These are phyloP conservation scores for Moesziomyces aphidis DNA, from an alignment of 1,284 basidiomycete species.

Conservation along the genomic window DNA sequence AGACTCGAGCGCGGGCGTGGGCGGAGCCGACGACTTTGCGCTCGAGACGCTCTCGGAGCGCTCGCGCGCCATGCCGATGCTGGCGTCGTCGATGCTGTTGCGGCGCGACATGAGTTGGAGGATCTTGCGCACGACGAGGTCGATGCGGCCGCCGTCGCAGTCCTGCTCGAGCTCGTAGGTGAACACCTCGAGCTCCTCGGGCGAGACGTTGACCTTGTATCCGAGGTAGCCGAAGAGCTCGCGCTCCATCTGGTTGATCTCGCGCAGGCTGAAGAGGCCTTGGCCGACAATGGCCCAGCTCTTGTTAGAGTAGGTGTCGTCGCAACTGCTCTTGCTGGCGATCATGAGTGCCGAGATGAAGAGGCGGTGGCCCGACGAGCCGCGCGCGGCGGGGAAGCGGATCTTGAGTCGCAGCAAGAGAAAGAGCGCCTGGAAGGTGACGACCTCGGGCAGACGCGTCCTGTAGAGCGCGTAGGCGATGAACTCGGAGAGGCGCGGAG, in stretches of 20 bases:
- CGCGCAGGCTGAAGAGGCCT: slow-evolving; percentile 64
- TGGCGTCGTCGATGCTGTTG: slow-evolving; percentile 23
- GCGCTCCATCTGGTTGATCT: slow-evolving; percentile 68
- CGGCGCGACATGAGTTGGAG: slow-evolving; percentile 32
- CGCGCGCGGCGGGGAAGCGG: slow-evolving; percentile 65
- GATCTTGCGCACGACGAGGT: slow-evolving; percentile 39
- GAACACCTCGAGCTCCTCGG: slow-evolving; percentile 60
- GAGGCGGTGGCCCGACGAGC: slow-evolving; percentile 67
- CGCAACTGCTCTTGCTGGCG: slow-evolving; percentile 66
- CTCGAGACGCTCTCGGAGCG: slow-evolving; percentile 39
- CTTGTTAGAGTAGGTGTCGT: slow-evolving; percentile 68
- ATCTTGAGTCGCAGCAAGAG: slow-evolving; percentile 65
- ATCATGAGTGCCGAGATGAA: slow-evolving; percentile 68
- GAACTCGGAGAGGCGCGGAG: slow-evolving; percentile 66
- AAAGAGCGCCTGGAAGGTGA: slow-evolving; percentile 64
- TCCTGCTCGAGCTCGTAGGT: slow-evolving; percentile 54
- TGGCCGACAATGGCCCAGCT: slow-evolving; percentile 68
- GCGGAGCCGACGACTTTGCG: slow-evolving; percentile 29
- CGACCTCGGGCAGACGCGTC: slow-evolving; percentile 63
- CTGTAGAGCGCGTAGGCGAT: slow-evolving; percentile 67
- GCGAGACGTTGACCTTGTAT: slow-evolving; percentile 61
- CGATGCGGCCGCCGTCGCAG: slow-evolving; percentile 34
- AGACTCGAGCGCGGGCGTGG: slow-evolving; percentile 38
- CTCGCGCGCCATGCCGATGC: slow-evolving; percentile 19
- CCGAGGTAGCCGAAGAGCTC: slow-evolving; percentile 67